Conservation (phyloP, 345 rosid species). For the Noccaea bulbosa region DNA sequence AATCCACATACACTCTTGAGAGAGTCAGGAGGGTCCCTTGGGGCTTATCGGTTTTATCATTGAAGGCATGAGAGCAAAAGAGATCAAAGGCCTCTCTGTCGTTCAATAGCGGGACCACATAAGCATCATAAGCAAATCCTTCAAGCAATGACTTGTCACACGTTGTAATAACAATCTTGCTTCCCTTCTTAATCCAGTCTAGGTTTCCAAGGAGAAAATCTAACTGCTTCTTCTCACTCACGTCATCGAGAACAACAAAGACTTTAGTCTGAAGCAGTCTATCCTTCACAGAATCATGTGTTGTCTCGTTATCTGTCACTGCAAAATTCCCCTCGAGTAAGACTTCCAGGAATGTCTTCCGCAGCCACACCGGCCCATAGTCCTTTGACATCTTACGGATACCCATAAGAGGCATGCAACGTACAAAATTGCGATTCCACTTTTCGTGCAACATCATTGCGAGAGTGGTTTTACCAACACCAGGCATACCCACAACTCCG, state of each 20-base stretch:
- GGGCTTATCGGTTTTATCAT: neutral
- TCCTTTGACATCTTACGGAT: constrained; percentile 14
- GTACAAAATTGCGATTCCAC: constrained; percentile 13
- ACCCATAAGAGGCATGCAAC: constrained; percentile 11
- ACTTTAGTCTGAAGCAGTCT: neutral
- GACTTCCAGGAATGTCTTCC: constrained; percentile 10
- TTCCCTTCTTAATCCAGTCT: constrained; percentile 10
- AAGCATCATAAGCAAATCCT: neutral
- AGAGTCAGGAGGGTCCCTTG: neutral
- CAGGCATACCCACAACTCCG: constrained; percentile 35
- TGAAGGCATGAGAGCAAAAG: neutral
- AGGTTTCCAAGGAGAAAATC: constrained; percentile 2
- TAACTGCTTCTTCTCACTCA: constrained; percentile 1
- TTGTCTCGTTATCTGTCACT: neutral
- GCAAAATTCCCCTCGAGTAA: constrained; percentile 7
- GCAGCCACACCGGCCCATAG: neutral
- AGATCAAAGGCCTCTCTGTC: neutral
- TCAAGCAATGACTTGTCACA: neutral
- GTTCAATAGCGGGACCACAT: neutral
- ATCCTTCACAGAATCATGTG: constrained; percentile 1
- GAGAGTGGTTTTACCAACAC: constrained; percentile 29
- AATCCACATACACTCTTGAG: constrained; percentile 1
- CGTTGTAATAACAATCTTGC: constrained; percentile 16
- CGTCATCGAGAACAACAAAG: neutral
- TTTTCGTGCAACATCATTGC: neutral